Percentiles rank a stretch among this genome's conserved stretches.
Evolutionary conservation across 75 land plant genomes (phyloP).

Genomic region (Isoetes taiwanensis): DNA sequence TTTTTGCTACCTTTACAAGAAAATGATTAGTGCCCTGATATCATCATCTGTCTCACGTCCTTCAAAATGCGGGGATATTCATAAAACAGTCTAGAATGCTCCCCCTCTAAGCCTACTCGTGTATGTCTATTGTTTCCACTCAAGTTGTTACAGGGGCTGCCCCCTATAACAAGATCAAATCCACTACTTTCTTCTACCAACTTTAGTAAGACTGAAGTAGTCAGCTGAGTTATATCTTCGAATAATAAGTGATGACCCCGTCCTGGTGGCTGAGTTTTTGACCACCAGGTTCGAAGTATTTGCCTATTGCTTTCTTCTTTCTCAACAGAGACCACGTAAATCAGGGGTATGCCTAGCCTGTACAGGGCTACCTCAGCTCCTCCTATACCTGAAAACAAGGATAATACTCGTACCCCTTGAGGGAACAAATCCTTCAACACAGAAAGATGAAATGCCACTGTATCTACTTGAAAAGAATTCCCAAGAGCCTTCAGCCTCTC

Average conservation of each 20-base stretch:
- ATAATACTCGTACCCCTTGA: background rate
- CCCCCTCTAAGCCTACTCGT: background rate
- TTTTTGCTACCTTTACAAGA: no score
- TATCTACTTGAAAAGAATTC: background rate
- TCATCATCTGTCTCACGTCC: no score
- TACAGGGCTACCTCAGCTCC: background rate
- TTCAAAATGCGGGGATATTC: background rate
- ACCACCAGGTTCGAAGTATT: no score
- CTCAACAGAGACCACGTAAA: background rate
- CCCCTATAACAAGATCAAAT: background rate
- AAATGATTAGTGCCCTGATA: no score
- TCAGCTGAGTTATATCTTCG: no score
- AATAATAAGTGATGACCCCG: no score
- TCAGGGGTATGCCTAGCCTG: background rate
- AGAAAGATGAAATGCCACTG: background rate
- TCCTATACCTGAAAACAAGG: background rate
- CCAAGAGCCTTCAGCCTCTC: background rate
- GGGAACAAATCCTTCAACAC: background rate
- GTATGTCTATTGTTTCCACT: no score
- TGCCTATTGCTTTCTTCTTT: background rate
- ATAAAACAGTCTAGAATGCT: background rate
- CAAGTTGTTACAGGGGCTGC: background rate
- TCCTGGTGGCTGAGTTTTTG: no score
- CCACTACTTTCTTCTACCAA: constrained; percentile 1
- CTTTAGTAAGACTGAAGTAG: no score